Percentiles rank a stretch among this genome's conserved stretches.
phyloP scores from a whole-genome alignment of 257 asterid genomes.

The Rauvolfia tetraphylla region DNA sequence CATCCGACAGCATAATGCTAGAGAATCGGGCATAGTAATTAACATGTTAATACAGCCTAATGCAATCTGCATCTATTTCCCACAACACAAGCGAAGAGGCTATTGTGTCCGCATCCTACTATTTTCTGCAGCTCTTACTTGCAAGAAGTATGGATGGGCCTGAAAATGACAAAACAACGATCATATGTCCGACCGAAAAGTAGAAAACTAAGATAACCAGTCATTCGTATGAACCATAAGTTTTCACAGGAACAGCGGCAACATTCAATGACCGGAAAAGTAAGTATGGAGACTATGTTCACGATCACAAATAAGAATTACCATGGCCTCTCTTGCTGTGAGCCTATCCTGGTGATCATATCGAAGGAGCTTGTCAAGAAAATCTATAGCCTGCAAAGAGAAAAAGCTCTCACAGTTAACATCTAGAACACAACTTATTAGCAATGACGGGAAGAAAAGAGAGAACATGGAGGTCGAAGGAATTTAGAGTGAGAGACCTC shows the following conservation, averaged over 20 bases:
- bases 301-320: conserved; percentile 18
- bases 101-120: conserved; percentile 26
- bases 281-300: not conserved
- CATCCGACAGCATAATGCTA: not conserved
- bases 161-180: not conserved
- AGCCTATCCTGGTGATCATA: conserved; percentile 94
- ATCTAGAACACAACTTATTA: not conserved
- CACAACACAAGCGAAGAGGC: not conserved
- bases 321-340: conserved; percentile 95
- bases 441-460: not conserved
- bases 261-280: too few relatives aligned
- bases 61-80: not conserved
- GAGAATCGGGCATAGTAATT: not conserved
- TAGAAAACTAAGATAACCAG: not conserved
- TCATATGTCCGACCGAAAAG: not conserved
- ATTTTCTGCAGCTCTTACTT: conserved; percentile 32
- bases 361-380: conserved; percentile 89
- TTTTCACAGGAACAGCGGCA: not conserved
- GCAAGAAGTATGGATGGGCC: conserved; percentile 11
- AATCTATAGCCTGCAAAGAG: conserved; percentile 61
- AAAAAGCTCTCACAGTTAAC: not conserved
- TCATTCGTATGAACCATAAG: too few relatives aligned
- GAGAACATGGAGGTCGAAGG: not conserved
- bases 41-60: not conserved
- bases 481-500: conserved; percentile 52